Conservation (phyloP, 805 yeast species). For the Metschnikowia hibisci region DNA sequence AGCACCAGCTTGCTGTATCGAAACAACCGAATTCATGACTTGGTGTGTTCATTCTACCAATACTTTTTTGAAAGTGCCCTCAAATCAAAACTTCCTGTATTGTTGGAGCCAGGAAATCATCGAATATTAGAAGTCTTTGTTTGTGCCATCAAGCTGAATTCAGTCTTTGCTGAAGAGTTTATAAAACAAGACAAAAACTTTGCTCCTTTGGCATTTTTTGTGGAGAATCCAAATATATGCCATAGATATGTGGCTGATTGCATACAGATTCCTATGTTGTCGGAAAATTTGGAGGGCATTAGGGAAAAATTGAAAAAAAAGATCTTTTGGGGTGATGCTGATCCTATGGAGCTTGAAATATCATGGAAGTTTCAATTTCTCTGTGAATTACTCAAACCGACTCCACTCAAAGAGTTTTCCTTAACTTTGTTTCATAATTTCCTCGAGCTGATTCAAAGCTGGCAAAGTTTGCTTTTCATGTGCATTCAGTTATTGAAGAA, state of each 20-base stretch:
- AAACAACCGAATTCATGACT: conserved; percentile 8
- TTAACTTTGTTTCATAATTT: conserved; percentile 10
- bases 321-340: conserved; percentile 1
- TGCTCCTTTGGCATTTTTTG: conserved; percentile 8
- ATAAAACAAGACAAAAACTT: conserved; percentile 8
- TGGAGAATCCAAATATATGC: conserved; percentile 4
- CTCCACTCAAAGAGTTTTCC: conserved; percentile 7
- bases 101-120: conserved; percentile 3
- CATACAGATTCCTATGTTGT: neutral
- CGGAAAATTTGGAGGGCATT: no score
- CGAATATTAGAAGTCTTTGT: conserved; percentile 9
- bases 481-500: conserved; percentile 10
- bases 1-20: conserved; percentile 9
- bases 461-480: conserved; percentile 10
- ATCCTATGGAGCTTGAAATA: conserved; percentile 5
- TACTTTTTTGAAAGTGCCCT: conserved; percentile 8
- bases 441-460: conserved; percentile 11
- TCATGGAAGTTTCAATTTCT: conserved; percentile 13
- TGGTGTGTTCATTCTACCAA: conserved; percentile 10
- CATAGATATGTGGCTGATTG: conserved; percentile 8
- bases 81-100: neutral
- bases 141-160: conserved; percentile 3
- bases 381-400: conserved; percentile 8
- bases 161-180: conserved; percentile 7
- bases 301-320: neutral